Evolutionary conservation across 1,284 basidiomycete genomes (phyloP).

Genomic region (Mycocalia duriaeana): DNA sequence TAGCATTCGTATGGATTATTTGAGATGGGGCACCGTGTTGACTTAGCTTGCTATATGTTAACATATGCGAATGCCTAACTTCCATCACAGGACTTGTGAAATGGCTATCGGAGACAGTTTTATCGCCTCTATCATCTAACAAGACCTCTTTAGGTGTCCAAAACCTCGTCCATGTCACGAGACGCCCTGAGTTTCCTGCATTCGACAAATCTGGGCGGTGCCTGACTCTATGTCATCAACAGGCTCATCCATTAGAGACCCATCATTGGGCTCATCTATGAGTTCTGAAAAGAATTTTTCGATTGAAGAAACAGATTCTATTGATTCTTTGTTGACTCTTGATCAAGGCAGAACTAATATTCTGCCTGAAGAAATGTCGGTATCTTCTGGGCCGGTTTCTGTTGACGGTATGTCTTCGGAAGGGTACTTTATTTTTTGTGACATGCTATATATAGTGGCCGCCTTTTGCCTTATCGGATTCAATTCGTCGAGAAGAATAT

Average conservation of each 20-base stretch:
- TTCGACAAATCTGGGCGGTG: conserved; percentile 14
- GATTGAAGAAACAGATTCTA: conserved; percentile 16
- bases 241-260: too few relatives aligned
- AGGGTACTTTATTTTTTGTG: too few relatives aligned
- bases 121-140: conserved; percentile 18
- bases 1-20: conserved; percentile 30
- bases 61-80: background rate
- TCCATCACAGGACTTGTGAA: conserved; percentile 20
- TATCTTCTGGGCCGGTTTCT: conserved; percentile 37
- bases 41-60: background rate
- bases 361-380: conserved; percentile 37
- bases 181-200: conserved; percentile 20
- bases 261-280: too few relatives aligned
- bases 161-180: conserved; percentile 28
- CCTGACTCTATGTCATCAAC: conserved; percentile 13
- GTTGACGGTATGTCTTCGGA: conserved; percentile 47
- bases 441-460: too few relatives aligned
- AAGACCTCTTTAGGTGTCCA: conserved; percentile 20
- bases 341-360: conserved; percentile 40
- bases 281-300: conserved; percentile 19
- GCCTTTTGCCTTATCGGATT: too few relatives aligned
- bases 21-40: conserved; percentile 22
- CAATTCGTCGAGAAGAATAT: too few relatives aligned
- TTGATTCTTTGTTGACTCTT: conserved; percentile 33
- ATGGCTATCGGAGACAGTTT: conserved; percentile 27